These are phyloP conservation scores for Salix koriyanagi DNA, from an alignment of 345 rosid genomes.

Conservation along the genomic window DNA sequence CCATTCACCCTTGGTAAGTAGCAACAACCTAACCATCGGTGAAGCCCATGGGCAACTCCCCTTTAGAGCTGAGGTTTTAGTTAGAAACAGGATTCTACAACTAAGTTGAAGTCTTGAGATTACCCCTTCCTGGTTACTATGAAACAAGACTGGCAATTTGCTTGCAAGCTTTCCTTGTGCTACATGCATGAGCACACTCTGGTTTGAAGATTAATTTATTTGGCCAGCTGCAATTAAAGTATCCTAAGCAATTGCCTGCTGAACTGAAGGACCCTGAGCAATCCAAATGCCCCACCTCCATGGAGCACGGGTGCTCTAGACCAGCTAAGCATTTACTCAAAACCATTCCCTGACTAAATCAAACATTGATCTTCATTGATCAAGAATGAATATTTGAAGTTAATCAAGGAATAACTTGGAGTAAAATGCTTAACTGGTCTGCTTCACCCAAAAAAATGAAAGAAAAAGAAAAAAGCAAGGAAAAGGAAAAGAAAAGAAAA, in stretches of 20 bases:
- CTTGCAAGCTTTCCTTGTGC: neutral
- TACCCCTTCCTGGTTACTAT: neutral
- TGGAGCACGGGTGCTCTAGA: neutral
- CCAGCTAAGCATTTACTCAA: neutral
- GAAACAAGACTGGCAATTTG: neutral
- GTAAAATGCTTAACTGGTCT: neutral
- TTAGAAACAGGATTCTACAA: neutral
- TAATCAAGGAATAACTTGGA: neutral
- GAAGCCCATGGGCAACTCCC: neutral
- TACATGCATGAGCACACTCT: neutral
- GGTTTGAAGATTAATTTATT: neutral
- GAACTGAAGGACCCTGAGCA: neutral
- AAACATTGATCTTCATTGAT: neutral
- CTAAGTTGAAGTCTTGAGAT: neutral
- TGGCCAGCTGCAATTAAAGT: neutral
- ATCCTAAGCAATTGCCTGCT: neutral
- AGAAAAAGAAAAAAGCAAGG: neutral
- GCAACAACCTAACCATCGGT: neutral
- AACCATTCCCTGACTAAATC: neutral
- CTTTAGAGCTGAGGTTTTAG: neutral
- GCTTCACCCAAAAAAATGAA: neutral
- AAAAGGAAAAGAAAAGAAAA: neutral
- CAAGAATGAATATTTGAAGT: neutral
- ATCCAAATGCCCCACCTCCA: neutral
- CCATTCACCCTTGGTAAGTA: conserved; percentile 32